A percentile compares a stretch with the other conserved stretches of the same genome.
phyloP scores from a whole-genome alignment of 352 stramenopile species.

The Phytophthora nicotianae region DNA sequence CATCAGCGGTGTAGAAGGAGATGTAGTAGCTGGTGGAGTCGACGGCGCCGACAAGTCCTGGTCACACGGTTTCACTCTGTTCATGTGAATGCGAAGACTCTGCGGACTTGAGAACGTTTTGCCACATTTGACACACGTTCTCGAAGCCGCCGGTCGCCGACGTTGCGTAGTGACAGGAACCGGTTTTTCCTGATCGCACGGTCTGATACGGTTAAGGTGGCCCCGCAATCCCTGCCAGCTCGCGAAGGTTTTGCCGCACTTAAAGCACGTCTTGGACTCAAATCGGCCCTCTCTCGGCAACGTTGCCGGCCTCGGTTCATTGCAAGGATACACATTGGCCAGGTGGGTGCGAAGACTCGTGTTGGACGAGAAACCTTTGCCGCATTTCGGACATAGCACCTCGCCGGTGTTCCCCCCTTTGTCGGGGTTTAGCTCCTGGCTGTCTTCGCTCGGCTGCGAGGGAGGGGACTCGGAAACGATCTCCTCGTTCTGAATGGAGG shows the following conservation, averaged over 20 bases:
- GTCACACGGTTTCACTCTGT: constrained; percentile 34
- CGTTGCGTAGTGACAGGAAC: constrained; percentile 3
- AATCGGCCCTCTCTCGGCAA: constrained; percentile 12
- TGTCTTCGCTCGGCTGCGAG: constrained; percentile 13
- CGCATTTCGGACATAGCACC: constrained; percentile 14
- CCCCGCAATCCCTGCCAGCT: constrained; percentile 33
- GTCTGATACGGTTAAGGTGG: constrained; percentile 33
- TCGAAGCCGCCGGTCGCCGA: constrained; percentile 16
- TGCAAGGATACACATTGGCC: constrained; percentile 12
- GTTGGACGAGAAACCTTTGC: constrained; percentile 14
- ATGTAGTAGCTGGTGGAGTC: constrained; percentile 5
- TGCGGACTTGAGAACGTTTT: constrained; percentile 39
- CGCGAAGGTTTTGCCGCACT: constrained; percentile 39
- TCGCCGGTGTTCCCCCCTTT: constrained; percentile 3
- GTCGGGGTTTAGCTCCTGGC: not conserved
- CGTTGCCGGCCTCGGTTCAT: constrained; percentile 6
- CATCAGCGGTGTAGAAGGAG: constrained; percentile 1
- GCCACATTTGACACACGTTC: constrained; percentile 32
- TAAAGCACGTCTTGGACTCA: constrained; percentile 32
- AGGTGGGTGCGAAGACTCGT: constrained; percentile 26
- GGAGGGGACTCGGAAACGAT: constrained; percentile 17
- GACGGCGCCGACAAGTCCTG: constrained; percentile 17
- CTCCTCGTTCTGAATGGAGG: constrained; percentile 6
- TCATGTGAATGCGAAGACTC: constrained; percentile 39
- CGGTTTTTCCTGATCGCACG: constrained; percentile 35